Evolutionary conservation across 352 stramenopile species (phyloP), one percentile per base, ranked within the genome.

Genomic region (Phytophthora pini): DNA sequence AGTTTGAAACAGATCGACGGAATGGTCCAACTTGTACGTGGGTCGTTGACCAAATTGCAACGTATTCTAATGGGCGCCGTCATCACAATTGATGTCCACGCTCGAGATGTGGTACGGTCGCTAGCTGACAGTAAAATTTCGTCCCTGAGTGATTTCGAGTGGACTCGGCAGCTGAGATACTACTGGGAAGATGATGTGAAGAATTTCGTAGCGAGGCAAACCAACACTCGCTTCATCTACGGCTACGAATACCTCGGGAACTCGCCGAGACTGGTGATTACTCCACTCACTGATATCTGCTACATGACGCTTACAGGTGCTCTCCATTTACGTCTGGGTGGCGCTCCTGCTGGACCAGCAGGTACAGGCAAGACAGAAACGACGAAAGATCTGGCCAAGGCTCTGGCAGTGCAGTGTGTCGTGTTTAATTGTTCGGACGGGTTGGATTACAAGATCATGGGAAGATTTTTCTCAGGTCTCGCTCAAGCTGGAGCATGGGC

Each of bases 371-470:
- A 98, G 65, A 98, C 95, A 7, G 95, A 98, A 63, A 98, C 95
- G 2, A 98, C 93, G 0, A 98, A 98, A 47, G 95, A 98, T 76
- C 69, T 98, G 11, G 95, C 93, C 17, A 98, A 98, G 66, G 94
- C 95, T 1, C 70, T 98, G 11, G 95, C 93, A 5, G 89, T 97
- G 8, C 94, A 98, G 54, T 98, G 93, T 51, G 94, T 98, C 39
- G 95, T 98, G 6, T 98, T 98, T 59, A 98, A 98, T 72, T 98
- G 95, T 59, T 98, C 94, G 0, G 94, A 98, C 46, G 92, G 93
- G 7, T 72, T 98, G 32, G 94, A 98, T 74, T 98, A 98, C 77
- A 98, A 98, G 69, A 98, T 98, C 70, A 98, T 98, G 95, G 95
- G 95, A 0, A 73, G 94, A 0, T 98, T 98, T 74, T 98, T 98